Evolutionary conservation across 495 filamentous ascomycete species (phyloP), one percentile per base, ranked within the genome.

Genomic region (Chlorociboria aeruginascens): DNA sequence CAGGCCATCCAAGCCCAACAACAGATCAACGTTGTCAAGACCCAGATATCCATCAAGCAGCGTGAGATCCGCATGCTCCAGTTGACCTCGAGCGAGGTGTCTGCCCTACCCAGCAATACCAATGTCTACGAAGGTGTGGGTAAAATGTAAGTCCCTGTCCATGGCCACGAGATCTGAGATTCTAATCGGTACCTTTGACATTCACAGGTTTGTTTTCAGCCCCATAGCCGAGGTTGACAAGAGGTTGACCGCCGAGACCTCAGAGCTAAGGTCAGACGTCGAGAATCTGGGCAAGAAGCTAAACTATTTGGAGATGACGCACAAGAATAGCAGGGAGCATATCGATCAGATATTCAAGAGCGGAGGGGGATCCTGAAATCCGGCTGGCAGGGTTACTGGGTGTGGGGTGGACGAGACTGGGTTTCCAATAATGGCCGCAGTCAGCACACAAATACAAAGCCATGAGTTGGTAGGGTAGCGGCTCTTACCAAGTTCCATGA

Each of bases 81-180:
- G 65, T 71, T 97, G 48, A 96, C 92, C 30, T 77, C 80, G 8
- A 85, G 73, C 48, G 92, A 98, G 65, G 69, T 96, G 42, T 74
- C 78, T 29, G 70, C 80, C 8, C 61, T 98, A 51, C 83, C 90
- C n/a, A 68, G 74, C 33, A 75, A 81, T 34, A 95, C 89, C 0
- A 79, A 78, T 14, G 79, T 95, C 8, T 98, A 96, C 55, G 90
- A 96, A 63, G 90, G 90, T 2, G 84, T 96, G 6, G 92, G 92
- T 17, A 96, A 95, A 70, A 96, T 98, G 92, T 95, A 63, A 61
- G 83, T 64, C 20, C 30, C 34, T 43, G 38, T 46, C 14, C 6
- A 11, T 49, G 43, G 37, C 52, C 53, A 56, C 56, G 55, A 49
- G 55, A 58, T 46, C 31, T 30, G 6, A 38, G n/a, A 41, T 34